Percentiles rank a stretch among this genome's conserved stretches.
These are phyloP conservation scores for Francoa sonchifolia DNA, from an alignment of 441 rosid genomes.

Conservation along the genomic window DNA sequence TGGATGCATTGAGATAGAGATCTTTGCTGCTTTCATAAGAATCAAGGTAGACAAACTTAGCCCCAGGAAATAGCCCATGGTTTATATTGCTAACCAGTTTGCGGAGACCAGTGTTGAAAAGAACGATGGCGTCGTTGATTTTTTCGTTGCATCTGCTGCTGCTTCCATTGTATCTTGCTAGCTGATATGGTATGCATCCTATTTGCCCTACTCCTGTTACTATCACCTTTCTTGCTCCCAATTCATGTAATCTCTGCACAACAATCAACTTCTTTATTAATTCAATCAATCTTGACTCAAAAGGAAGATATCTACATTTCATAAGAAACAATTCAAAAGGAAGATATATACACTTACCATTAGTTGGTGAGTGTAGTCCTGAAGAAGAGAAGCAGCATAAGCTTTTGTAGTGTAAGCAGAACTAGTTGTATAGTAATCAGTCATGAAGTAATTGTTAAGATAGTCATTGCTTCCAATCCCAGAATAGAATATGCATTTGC, in stretches of 20 bases:
- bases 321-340: background rate
- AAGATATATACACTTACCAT: conserved; percentile 18
- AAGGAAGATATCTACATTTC: background rate
- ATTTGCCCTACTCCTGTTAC: conserved; percentile 69
- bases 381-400: conserved; percentile 51
- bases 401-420: conserved; percentile 36
- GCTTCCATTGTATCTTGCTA: conserved; percentile 47
- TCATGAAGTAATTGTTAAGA: conserved; percentile 82
- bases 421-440: conserved; percentile 51
- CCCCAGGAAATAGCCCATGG: conserved; percentile 48
- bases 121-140: conserved; percentile 44
- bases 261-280: background rate
- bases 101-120: conserved; percentile 56
- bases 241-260: conserved; percentile 44
- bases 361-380: conserved; percentile 55
- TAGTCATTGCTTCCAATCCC: conserved; percentile 92
- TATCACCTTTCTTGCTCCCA: conserved; percentile 74
- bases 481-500: conserved; percentile 55
- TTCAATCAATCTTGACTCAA: background rate
- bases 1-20: conserved; percentile 31
- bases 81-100: conserved; percentile 46
- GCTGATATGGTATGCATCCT: conserved; percentile 86
- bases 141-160: conserved; percentile 58
- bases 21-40: conserved; percentile 47
- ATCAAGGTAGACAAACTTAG: conserved; percentile 66